Conservation (phyloP, 345 rosid genomes). For the Arabis hirsuta region DNA sequence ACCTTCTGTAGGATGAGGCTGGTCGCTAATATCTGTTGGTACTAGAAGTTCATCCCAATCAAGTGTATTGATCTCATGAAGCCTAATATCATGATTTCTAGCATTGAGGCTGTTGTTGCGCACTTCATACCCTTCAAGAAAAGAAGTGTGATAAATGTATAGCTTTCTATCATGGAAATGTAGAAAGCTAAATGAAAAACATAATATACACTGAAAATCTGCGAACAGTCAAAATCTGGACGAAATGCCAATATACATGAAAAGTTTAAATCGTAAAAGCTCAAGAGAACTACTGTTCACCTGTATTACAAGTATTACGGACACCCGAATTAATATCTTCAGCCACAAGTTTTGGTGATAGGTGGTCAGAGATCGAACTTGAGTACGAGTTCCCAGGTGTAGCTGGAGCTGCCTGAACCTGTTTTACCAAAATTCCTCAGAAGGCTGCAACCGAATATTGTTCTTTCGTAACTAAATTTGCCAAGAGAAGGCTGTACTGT, state of each 20-base stretch:
- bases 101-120: slow-evolving; percentile 52
- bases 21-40: slow-evolving; percentile 52
- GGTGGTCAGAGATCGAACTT: slow-evolving; percentile 75
- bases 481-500: slow-evolving; percentile 31
- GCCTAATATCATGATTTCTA: slow-evolving; percentile 69
- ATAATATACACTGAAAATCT: background rate
- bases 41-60: slow-evolving; percentile 97
- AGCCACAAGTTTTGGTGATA: slow-evolving; percentile 53
- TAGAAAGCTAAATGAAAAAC: slow-evolving; percentile 11
- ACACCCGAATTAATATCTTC: slow-evolving; percentile 85
- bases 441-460: slow-evolving; percentile 9
- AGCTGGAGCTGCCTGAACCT: slow-evolving; percentile 75
- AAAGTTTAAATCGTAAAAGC: background rate
- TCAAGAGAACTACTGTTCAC: slow-evolving; percentile 39
- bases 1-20: slow-evolving; percentile 57
- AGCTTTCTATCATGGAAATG: background rate
- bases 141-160: slow-evolving; percentile 27
- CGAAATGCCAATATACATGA: slow-evolving; percentile 9
- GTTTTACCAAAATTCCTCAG: slow-evolving; percentile 42
- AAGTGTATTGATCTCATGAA: slow-evolving; percentile 91
- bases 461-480: slow-evolving; percentile 23
- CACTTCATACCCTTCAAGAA: slow-evolving; percentile 47
- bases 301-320: slow-evolving; percentile 47
- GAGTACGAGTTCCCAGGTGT: slow-evolving; percentile 74
- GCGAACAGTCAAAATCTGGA: background rate